Conservation (phyloP, 2,329 filamentous ascomycete genomes). For the Paecilomyces sp. region DNA sequence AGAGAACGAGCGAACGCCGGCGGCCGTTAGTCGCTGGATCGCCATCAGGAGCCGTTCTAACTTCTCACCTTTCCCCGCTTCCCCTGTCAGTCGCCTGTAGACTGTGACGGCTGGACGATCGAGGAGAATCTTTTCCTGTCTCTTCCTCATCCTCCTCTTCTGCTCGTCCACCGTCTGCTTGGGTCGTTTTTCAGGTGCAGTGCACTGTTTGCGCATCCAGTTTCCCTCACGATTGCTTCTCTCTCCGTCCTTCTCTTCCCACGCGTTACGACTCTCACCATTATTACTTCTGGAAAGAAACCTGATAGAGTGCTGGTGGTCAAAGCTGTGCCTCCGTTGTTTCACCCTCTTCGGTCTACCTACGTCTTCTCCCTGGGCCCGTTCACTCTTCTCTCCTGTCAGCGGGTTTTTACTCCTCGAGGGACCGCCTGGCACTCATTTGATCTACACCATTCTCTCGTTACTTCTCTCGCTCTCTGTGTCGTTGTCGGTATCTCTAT, state of each 20-base stretch:
- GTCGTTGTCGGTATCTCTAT: neutral
- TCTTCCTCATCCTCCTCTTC: slow-evolving; percentile 4
- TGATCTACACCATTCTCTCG: neutral
- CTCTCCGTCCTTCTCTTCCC: neutral
- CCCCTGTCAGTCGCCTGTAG: slow-evolving; percentile 1
- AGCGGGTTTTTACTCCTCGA: neutral
- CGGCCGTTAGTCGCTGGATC: neutral
- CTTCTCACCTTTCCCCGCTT: neutral
- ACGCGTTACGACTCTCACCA: neutral
- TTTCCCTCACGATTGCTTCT: neutral
- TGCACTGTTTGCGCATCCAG: neutral
- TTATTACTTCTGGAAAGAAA: neutral
- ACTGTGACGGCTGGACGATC: neutral
- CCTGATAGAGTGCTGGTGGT: neutral
- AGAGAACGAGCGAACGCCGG: neutral
- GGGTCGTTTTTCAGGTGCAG: neutral
- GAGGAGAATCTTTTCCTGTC: neutral
- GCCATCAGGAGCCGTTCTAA: neutral
- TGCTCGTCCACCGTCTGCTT: slow-evolving; percentile 1
- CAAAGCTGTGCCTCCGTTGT: neutral
- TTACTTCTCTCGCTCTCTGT: neutral
- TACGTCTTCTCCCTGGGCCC: neutral
- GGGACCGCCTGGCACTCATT: neutral
- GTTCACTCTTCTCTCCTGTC: neutral
- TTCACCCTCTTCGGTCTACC: neutral